Evolutionary conservation across 805 yeast species (phyloP).

Genomic region (Ogataea trehaloabstinens): DNA sequence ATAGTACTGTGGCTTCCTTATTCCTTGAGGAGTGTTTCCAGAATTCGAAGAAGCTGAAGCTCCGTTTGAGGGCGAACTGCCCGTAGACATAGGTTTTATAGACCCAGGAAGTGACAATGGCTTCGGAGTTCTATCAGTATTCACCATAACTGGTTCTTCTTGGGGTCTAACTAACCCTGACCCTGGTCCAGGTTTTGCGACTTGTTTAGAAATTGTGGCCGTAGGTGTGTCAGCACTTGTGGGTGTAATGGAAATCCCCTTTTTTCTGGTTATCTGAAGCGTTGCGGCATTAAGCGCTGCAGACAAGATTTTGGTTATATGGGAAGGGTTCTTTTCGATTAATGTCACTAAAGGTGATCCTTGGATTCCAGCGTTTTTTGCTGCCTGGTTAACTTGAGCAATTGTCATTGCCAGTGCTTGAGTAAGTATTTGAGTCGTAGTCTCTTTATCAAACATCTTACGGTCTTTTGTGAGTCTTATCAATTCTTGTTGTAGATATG

Average conservation of each 20-base stretch:
- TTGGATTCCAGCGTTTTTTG: constrained; percentile 77
- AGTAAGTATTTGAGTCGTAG: constrained; percentile 81
- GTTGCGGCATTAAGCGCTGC: constrained; percentile 82
- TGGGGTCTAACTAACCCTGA: neutral
- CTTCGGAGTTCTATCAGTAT: constrained; percentile 13
- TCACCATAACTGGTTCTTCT: too few relatives aligned
- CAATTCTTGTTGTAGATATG: constrained; percentile 82
- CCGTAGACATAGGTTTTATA: constrained; percentile 14
- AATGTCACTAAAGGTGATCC: constrained; percentile 76
- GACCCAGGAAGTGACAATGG: constrained; percentile 18
- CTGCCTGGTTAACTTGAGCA: constrained; percentile 85
- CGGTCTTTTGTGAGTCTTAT: constrained; percentile 76
- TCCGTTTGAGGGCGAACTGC: constrained; percentile 7
- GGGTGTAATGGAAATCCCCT: constrained; percentile 29
- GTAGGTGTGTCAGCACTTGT: constrained; percentile 28
- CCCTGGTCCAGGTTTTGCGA: too few relatives aligned
- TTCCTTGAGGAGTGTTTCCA: constrained; percentile 9
- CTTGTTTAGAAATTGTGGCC: neutral
- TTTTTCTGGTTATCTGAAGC: constrained; percentile 54
- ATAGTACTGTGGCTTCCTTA: constrained; percentile 30
- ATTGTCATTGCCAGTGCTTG: constrained; percentile 92
- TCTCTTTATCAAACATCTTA: constrained; percentile 72
- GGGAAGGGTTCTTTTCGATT: constrained; percentile 79
- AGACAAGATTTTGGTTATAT: constrained; percentile 72
- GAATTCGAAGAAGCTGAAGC: constrained; percentile 1